A percentile compares a stretch with the other conserved stretches of the same genome.
Conservation (phyloP, 1,139 yeast species). For the Candida frijolesensis region DNA sequence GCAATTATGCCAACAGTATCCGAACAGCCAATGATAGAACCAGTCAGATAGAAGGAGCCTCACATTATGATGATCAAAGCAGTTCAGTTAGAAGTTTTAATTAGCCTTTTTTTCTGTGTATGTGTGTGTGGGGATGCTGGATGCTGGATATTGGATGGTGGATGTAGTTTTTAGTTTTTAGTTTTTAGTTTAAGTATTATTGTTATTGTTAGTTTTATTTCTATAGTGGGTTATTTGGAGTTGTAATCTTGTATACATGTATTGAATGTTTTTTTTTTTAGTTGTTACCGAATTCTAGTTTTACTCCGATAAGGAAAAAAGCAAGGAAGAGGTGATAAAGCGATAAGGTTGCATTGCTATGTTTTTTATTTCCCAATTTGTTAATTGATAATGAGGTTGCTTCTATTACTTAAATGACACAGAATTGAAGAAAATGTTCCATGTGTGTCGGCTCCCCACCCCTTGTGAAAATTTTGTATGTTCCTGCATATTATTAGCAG, state of each 20-base stretch:
- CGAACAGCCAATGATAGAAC: constrained; percentile 20
- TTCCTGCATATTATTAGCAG: background rate
- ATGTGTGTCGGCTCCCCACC: no score
- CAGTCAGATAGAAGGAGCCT: constrained; percentile 20
- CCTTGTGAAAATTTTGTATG: background rate
- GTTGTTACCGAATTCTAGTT: no score
- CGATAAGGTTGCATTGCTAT: no score
- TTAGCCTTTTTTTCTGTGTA: background rate
- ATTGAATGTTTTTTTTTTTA: no score
- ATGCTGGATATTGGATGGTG: no score
- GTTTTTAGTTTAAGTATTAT: background rate
- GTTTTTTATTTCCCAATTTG: background rate
- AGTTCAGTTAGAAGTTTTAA: constrained; percentile 13
- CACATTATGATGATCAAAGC: constrained; percentile 16
- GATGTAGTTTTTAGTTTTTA: background rate
- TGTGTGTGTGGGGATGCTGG: no score
- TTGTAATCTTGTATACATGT: no score
- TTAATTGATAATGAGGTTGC: no score
- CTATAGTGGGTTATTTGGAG: no score
- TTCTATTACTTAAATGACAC: background rate
- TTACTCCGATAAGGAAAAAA: no score
- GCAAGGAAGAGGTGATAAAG: no score
- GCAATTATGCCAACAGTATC: constrained; percentile 31
- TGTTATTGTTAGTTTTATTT: background rate
- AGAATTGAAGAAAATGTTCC: no score